Conservation (phyloP, 1,284 basidiomycete species). For the Boletus holoroseus region DNA sequence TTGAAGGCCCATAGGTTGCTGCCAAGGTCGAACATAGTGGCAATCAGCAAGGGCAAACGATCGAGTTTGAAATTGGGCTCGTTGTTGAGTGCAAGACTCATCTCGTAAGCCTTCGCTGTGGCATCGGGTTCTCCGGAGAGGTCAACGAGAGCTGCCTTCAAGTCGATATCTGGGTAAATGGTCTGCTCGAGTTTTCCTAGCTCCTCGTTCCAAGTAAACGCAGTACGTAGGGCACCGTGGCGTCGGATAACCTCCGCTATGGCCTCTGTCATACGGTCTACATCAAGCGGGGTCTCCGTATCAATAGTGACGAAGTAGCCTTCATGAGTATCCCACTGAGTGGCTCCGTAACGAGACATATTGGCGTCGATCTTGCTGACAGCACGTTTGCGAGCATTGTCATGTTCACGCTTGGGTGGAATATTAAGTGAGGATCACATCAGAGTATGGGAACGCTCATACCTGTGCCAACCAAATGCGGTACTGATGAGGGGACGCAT, state of each 20-base stretch:
- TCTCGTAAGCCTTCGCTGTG: slow-evolving; percentile 25
- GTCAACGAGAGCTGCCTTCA: slow-evolving; percentile 19
- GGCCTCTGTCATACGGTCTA: slow-evolving; percentile 24
- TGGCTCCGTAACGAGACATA: slow-evolving; percentile 28
- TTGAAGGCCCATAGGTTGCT: slow-evolving; percentile 24
- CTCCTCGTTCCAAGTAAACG: slow-evolving; percentile 28
- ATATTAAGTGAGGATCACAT: neutral
- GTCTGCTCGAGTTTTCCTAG: slow-evolving; percentile 26
- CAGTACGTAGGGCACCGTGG: slow-evolving; percentile 28
- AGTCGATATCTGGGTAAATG: slow-evolving; percentile 22
- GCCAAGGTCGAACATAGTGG: slow-evolving; percentile 25
- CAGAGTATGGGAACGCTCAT: neutral
- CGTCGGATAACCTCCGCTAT: slow-evolving; percentile 23
- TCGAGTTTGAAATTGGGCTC: slow-evolving; percentile 26
- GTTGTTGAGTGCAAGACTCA: slow-evolving; percentile 24
- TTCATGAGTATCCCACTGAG: slow-evolving; percentile 31
- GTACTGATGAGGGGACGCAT: slow-evolving; percentile 31
- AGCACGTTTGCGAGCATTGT: slow-evolving; percentile 21
- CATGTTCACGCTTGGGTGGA: slow-evolving; percentile 17
- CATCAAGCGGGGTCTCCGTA: slow-evolving; percentile 22
- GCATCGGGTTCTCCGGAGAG: slow-evolving; percentile 24
- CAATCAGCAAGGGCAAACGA: slow-evolving; percentile 19
- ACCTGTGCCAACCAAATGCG: slow-evolving; percentile 32
- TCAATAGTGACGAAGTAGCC: slow-evolving; percentile 24
- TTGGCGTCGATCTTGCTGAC: slow-evolving; percentile 21